A percentile compares a stretch with the other conserved stretches of the same genome.
Conservation (phyloP, 164 flowering plant species). For the Magnolia officinalis region DNA sequence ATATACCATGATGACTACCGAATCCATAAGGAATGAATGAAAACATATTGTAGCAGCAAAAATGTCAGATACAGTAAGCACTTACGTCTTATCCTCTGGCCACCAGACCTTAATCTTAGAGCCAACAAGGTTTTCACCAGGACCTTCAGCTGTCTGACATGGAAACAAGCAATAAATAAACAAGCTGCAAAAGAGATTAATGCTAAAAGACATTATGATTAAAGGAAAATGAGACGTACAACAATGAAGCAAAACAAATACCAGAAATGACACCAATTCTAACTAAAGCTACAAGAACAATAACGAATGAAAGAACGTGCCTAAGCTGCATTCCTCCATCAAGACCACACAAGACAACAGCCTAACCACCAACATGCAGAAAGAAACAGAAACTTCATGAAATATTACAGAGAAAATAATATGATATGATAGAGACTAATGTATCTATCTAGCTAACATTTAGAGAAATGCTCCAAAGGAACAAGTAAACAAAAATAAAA, state of each 20-base stretch:
- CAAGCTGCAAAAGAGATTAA: background rate
- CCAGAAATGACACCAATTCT: background rate
- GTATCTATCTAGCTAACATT: too few relatives aligned
- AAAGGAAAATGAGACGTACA: background rate
- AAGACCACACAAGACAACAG: background rate
- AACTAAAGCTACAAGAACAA: background rate
- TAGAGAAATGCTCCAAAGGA: too few relatives aligned
- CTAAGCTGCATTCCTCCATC: background rate
- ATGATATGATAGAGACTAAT: too few relatives aligned
- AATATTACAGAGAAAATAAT: too few relatives aligned
- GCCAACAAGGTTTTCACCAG: conserved; percentile 57
- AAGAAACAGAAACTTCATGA: background rate
- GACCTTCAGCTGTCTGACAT: conserved; percentile 15
- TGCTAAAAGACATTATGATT: background rate
- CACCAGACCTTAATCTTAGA: conserved; percentile 72
- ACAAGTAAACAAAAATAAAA: too few relatives aligned
- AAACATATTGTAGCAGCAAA: too few relatives aligned
- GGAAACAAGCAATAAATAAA: background rate
- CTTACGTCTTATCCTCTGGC: conserved; percentile 74
- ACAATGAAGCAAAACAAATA: background rate
- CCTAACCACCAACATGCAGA: background rate
- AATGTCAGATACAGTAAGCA: background rate
- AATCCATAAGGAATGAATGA: too few relatives aligned
- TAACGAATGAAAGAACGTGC: background rate
- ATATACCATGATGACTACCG: too few relatives aligned